Evolutionary conservation across 371 early-diverging fungal species (phyloP).

Genomic region (Actinomortierella ambigua): DNA sequence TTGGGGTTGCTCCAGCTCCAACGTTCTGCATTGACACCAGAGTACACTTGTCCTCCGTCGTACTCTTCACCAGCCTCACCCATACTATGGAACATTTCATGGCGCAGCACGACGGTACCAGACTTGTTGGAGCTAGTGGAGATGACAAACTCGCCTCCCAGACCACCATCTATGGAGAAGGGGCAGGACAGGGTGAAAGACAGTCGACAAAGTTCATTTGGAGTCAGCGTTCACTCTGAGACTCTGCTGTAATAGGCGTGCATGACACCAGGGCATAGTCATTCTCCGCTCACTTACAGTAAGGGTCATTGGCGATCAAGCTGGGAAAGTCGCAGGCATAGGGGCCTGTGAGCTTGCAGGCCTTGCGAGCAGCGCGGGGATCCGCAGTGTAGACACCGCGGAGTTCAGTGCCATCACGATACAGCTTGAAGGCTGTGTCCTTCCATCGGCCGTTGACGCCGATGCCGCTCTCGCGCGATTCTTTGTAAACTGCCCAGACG

Average conservation of each 20-base stretch:
- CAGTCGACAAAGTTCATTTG: too few relatives aligned
- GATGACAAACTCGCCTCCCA: conserved; percentile 70
- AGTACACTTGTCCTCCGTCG: conserved; percentile 65
- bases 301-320: conserved; percentile 63
- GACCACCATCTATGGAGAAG: conserved; percentile 50
- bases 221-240: too few relatives aligned
- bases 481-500: conserved; percentile 59
- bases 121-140: conserved; percentile 57
- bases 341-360: conserved; percentile 52
- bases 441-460: conserved; percentile 54
- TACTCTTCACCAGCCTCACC: conserved; percentile 64
- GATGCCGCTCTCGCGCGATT: conserved; percentile 57
- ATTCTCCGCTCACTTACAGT: conserved; percentile 26
- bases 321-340: conserved; percentile 64
- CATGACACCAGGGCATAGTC: neutral
- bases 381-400: conserved; percentile 60
- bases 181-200: neutral
- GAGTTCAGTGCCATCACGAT: conserved; percentile 65
- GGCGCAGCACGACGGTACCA: conserved; percentile 63
- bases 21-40: conserved; percentile 56
- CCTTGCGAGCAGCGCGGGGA: conserved; percentile 50
- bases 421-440: conserved; percentile 61
- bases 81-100: conserved; percentile 66
- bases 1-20: conserved; percentile 46
- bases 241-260: too few relatives aligned